Base-by-base conservation (phyloP, 2,329 filamentous ascomycete species). In the Talaromyces sp. region DNA sequence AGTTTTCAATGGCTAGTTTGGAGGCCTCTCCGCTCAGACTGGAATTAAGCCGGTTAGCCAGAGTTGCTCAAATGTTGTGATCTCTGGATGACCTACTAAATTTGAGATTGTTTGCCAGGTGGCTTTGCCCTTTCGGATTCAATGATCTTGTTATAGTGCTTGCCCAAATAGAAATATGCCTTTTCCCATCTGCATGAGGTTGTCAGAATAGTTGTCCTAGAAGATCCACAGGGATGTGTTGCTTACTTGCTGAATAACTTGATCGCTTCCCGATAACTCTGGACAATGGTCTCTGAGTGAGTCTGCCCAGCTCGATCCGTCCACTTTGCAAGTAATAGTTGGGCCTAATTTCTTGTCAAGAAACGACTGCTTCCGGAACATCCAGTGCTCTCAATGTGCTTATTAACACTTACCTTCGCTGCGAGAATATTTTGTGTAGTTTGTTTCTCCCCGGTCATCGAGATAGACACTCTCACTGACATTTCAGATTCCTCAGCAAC, bases 101-200 rank as follows among this genome's bases (percentile, higher is more conserved):
- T 83, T 63, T 93, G 89, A 49, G 86, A 89, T 76, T 97, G 93
- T 68, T 93, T 93, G 31, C 89, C 86, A 19, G 86, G 82, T 43
- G 90, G 88, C 61, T 96, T 86, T 1, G 85, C 82, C 76, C 92
- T 93, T 76, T 98, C 93, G 0, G 92, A 91, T 72, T 98, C 94
- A 2, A 97, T 82, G 3, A 98, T 86, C 77, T 97, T 99, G 76
- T 97, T 96, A 84, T 99, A 99, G 78, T 98, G 93, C 56, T 94
- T 92, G 5, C 95, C 95, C 10, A 99, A 85, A 76, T 97, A 97
- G 76, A 98, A 99, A 75, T 98, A 94, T 0, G 92, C 93, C 77
- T 97, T 98, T 75, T 99, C 95, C 93, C 94, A 99, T 61, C 87
- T 87, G 61, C 31, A n/a, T 59, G 36, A 13, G 13, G 63, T 70